Base-by-base conservation (phyloP, 2,329 filamentous ascomycete genomes). In the Pseudodiploospora longispora region DNA sequence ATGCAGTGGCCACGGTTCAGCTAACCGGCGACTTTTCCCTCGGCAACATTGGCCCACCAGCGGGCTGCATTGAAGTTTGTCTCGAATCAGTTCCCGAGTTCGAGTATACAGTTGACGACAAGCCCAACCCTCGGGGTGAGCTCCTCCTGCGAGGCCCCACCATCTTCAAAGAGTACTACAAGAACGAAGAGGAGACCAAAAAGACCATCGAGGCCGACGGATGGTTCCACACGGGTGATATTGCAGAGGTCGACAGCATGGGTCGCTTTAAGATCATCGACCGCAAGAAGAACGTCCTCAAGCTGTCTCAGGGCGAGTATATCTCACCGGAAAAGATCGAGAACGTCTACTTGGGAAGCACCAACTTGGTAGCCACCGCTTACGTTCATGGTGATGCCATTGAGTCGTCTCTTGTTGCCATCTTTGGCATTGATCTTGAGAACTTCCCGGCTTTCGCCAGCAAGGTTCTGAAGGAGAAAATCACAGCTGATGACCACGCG, bases 261-360 rank as follows among this genome's bases (percentile, higher is more conserved):
- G 93, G 93, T 50, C 87, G 90, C 48, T 84, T 97, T 72, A 82
- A 80, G 66, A 95, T 98, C 65, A 84, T 98, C 57, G 93, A 98
- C 66, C 89, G 93, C 57, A 84, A 89, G 69, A 98, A 98, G 84
- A 97, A 97, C 67, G 87, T 98, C n/a, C 80, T 98, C 61, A 98
- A 98, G 76, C 80, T 98, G 44, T 83, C 91, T 0, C 93, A 98
- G 67, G 93, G 93, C 63, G 93, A 98, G 70, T 98, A 98, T 68
- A 88, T 98, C 58, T 95, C 90, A 1, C 93, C 93, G 10, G 93
- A 98, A 70, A 87, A 90, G 46, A 87, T 98, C 59, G 93, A 98
- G 72, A 96, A 95, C 63, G 85, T 95, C 32, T 94, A 90, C 64
- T 74, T 94, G 50, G 87, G 85, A 50, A 89, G 85, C 67, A 82